Percentiles rank a stretch among this genome's conserved stretches.
phyloP scores from a whole-genome alignment of 306 rosid species.

The Nissolia schottii region DNA sequence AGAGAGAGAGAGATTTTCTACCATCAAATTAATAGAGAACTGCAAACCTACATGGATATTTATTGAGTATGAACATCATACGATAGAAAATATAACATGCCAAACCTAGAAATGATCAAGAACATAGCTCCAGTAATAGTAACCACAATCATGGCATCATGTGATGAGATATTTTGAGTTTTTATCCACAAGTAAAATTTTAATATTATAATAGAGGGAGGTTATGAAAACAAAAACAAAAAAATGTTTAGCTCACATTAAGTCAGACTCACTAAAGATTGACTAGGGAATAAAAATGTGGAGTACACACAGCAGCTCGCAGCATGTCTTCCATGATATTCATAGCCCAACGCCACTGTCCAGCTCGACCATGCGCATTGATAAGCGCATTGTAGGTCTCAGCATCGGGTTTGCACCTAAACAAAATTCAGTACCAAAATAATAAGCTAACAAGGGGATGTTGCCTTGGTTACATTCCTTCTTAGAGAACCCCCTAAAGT shows the following conservation, averaged over 20 bases:
- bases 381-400: constrained; percentile 86
- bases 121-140: not conserved
- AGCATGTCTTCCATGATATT: constrained; percentile 97
- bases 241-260: constrained; percentile 43
- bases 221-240: constrained; percentile 31
- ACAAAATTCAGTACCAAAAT: not conserved
- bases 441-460: not conserved
- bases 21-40: constrained; percentile 13
- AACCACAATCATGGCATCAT: not conserved
- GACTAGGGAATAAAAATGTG: constrained; percentile 59
- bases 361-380: constrained; percentile 87
- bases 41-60: not conserved
- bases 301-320: constrained; percentile 94
- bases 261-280: constrained; percentile 48
- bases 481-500: no score
- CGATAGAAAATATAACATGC: not conserved
- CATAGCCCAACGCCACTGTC: constrained; percentile 98
- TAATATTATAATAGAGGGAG: not conserved
- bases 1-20: not conserved
- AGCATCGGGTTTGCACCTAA: constrained; percentile 92
- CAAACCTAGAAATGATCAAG: not conserved
- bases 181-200: constrained; percentile 2
- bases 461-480: no score
- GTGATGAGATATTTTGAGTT: not conserved
- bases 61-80: not conserved